These are phyloP conservation scores for Arthrobotrys sinensis DNA, from an alignment of 2,329 filamentous ascomycete genomes.

Conservation along the genomic window DNA sequence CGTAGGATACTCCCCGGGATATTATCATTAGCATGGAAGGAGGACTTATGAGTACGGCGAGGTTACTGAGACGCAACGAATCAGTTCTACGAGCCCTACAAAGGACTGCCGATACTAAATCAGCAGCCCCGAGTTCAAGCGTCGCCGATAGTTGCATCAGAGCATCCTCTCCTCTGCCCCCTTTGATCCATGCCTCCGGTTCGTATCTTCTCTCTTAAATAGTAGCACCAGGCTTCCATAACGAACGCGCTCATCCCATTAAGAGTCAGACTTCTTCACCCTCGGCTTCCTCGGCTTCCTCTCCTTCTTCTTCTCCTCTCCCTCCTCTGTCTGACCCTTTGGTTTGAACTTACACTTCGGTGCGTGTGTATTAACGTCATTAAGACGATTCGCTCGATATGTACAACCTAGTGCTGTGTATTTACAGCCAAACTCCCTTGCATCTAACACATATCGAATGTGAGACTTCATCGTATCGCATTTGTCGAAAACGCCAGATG, in stretches of 20 bases:
- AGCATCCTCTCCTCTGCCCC: slow-evolving; percentile 21
- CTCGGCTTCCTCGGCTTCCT: background rate
- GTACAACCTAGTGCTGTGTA: slow-evolving; percentile 4
- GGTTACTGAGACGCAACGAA: slow-evolving; percentile 1
- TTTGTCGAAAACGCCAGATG: slow-evolving; percentile 33
- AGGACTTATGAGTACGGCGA: slow-evolving; percentile 13
- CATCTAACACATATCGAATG: slow-evolving; percentile 31
- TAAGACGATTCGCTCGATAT: slow-evolving; percentile 34
- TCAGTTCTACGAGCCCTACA: slow-evolving; percentile 9
- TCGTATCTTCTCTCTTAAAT: background rate
- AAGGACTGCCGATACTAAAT: background rate
- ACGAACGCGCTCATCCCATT: slow-evolving; percentile 4
- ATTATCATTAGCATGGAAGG: slow-evolving; percentile 8
- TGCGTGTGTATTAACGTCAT: slow-evolving; percentile 35
- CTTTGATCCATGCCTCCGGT: slow-evolving; percentile 22
- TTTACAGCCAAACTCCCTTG: slow-evolving; percentile 20
- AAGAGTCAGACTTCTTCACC: background rate
- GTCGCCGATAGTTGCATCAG: slow-evolving; percentile 6
- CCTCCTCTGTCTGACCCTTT: background rate
- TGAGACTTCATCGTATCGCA: slow-evolving; percentile 39
- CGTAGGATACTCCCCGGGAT: slow-evolving; percentile 15
- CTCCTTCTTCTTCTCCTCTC: background rate
- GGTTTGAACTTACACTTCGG: slow-evolving; percentile 18
- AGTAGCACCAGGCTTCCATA: background rate
- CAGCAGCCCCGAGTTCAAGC: slow-evolving; percentile 17